Conservation (phyloP, 768 basidiomycete genomes). For the Suillus occidentalis region DNA sequence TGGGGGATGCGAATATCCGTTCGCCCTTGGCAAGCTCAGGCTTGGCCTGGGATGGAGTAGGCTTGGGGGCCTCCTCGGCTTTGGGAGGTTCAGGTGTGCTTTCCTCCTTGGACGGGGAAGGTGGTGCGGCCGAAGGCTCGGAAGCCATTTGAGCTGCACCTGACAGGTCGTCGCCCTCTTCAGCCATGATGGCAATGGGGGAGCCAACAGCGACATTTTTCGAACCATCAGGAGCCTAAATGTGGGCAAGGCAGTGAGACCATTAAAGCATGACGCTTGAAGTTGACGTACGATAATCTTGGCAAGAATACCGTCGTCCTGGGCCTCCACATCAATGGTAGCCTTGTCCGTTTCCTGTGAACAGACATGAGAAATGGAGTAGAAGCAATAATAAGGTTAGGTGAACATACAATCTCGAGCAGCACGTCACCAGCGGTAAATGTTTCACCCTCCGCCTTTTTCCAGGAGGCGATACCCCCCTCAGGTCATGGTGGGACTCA, state of each 20-base stretch:
- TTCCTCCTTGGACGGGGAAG: slow-evolving; percentile 33
- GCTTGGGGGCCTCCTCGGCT: slow-evolving; percentile 32
- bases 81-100: slow-evolving; percentile 45
- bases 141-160: slow-evolving; percentile 73
- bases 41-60: slow-evolving; percentile 34
- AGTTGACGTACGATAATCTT: slow-evolving; percentile 84
- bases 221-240: slow-evolving; percentile 75
- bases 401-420: slow-evolving; percentile 80
- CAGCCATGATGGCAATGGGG: slow-evolving; percentile 87
- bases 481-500: slow-evolving; percentile 99
- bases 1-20: slow-evolving; percentile 91
- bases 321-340: slow-evolving; percentile 98
- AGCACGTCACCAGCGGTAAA: slow-evolving; percentile 92
- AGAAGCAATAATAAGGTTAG: slow-evolving; percentile 7
- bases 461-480: slow-evolving; percentile 97
- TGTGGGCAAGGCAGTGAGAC: slow-evolving; percentile 5
- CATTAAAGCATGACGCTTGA: not conserved
- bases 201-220: slow-evolving; percentile 88
- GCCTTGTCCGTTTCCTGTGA: slow-evolving; percentile 99
- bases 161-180: slow-evolving; percentile 94
- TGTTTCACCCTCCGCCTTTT: slow-evolving; percentile 92
- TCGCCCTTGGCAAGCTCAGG: slow-evolving; percentile 64
- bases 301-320: slow-evolving; percentile 94
- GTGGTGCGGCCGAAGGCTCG: slow-evolving; percentile 48
- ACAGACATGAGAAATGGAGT: slow-evolving; percentile 13